phyloP scores from a whole-genome alignment of 1,284 basidiomycete genomes.

The Inonotus obliquus region DNA sequence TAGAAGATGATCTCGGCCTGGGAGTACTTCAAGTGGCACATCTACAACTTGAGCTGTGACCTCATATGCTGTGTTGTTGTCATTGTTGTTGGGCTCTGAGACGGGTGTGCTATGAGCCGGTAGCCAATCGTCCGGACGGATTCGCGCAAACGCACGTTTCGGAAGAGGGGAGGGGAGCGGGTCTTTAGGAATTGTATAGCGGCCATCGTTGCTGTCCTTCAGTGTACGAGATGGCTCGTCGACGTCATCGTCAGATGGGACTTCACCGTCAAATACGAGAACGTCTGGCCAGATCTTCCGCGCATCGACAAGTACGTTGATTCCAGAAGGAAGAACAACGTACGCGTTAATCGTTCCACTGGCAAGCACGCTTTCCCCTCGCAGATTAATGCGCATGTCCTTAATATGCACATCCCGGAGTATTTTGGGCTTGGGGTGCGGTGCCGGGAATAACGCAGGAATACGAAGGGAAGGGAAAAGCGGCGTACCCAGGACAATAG shows the following conservation, averaged over 20 bases:
- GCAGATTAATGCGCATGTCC: conserved; percentile 64
- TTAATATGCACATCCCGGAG: conserved; percentile 65
- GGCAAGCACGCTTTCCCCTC: conserved; percentile 44
- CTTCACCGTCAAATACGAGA: conserved; percentile 67
- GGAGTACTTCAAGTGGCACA: conserved; percentile 68
- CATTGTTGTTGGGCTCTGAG: conserved; percentile 28
- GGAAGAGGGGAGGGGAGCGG: conserved; percentile 61
- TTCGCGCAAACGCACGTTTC: conserved; percentile 64
- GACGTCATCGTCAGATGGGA: conserved; percentile 34
- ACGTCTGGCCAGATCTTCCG: conserved; percentile 65
- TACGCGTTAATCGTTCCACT: conserved; percentile 61
- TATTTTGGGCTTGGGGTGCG: conserved; percentile 53
- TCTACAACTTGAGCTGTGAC: conserved; percentile 62
- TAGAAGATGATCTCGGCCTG: conserved; percentile 68
- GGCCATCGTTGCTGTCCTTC: conserved; percentile 13
- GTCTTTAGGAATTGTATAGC: conserved; percentile 35
- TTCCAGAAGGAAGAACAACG: conserved; percentile 61
- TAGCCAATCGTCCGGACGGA: conserved; percentile 65
- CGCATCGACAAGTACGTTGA: conserved; percentile 58
- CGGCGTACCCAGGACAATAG: conserved; percentile 53
- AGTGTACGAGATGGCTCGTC: conserved; percentile 3
- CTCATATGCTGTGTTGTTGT: conserved; percentile 31
- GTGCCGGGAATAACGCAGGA: conserved; percentile 56
- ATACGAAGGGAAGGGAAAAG: conserved; percentile 45
- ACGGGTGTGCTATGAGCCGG: conserved; percentile 39